These are phyloP conservation scores for Lichtheimia hyalospora DNA, from an alignment of 371 early-diverging fungal genomes.

Conservation along the genomic window DNA sequence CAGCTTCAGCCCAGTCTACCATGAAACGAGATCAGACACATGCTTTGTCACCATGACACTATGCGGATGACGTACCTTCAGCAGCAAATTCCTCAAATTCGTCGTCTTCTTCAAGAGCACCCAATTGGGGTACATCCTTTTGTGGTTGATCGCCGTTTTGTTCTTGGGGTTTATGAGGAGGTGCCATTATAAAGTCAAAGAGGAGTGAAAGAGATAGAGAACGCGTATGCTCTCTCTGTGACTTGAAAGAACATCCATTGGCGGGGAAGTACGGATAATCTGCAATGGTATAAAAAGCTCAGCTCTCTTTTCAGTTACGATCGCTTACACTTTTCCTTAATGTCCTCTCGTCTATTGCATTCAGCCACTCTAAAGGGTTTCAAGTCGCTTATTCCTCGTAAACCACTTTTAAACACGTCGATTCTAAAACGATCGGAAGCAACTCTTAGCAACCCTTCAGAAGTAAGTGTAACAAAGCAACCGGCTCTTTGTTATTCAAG, in stretches of 20 bases:
- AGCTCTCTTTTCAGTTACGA: too few relatives aligned
- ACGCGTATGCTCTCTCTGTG: not conserved
- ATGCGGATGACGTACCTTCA: constrained; percentile 62
- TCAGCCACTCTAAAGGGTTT: constrained; percentile 8
- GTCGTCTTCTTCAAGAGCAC: constrained; percentile 85
- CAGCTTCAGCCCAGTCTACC: constrained; percentile 83
- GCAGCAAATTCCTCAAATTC: constrained; percentile 91
- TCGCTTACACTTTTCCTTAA: not conserved
- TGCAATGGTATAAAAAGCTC: too few relatives aligned
- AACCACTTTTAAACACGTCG: not conserved
- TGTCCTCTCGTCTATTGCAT: constrained; percentile 13
- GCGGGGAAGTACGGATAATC: too few relatives aligned
- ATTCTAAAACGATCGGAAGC: constrained; percentile 9
- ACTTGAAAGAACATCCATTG: too few relatives aligned
- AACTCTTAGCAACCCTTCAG: constrained; percentile 1
- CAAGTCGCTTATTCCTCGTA: not conserved
- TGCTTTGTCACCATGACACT: not conserved
- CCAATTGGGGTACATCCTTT: constrained; percentile 53
- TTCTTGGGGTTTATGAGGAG: constrained; percentile 24
- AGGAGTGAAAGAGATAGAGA: not conserved
- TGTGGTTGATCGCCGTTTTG: constrained; percentile 26
- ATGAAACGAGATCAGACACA: not conserved
- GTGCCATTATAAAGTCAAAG: not conserved
- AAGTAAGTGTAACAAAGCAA: constrained; percentile 3
- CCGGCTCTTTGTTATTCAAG: not conserved